These are phyloP conservation scores for Smittium mucronatum DNA, from an alignment of 371 early-diverging fungal species.

Conservation along the genomic window DNA sequence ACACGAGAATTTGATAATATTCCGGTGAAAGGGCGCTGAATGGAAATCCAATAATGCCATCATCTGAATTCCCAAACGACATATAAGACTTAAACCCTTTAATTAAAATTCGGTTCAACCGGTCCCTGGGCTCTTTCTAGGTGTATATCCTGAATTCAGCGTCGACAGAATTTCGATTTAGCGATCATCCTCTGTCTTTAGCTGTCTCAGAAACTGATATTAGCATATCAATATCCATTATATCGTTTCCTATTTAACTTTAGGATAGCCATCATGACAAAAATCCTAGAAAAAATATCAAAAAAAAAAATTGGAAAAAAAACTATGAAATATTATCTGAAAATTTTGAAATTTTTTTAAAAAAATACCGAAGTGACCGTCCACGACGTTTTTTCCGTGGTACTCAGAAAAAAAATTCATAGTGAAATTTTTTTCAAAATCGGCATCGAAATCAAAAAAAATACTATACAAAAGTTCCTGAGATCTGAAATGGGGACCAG, in stretches of 20 bases:
- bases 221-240: neutral
- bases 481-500: neutral
- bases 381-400: neutral
- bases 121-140: neutral
- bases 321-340: neutral
- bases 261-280: neutral
- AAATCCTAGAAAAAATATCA: neutral
- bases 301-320: neutral
- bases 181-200: neutral
- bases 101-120: neutral
- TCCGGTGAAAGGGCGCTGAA: neutral
- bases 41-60: neutral
- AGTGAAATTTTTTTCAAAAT: slow-evolving; percentile 1
- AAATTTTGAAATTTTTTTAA: neutral
- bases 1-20: neutral
- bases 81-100: neutral
- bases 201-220: neutral
- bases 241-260: neutral
- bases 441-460: neutral
- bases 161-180: neutral
- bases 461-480: neutral
- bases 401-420: slow-evolving; percentile 1
- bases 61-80: neutral
- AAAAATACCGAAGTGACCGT: slow-evolving; percentile 5
- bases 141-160: neutral